Percentiles rank a stretch among this genome's conserved stretches.
These are phyloP conservation scores for Quillaja saponaria DNA, from an alignment of 306 rosid species.

Conservation along the genomic window DNA sequence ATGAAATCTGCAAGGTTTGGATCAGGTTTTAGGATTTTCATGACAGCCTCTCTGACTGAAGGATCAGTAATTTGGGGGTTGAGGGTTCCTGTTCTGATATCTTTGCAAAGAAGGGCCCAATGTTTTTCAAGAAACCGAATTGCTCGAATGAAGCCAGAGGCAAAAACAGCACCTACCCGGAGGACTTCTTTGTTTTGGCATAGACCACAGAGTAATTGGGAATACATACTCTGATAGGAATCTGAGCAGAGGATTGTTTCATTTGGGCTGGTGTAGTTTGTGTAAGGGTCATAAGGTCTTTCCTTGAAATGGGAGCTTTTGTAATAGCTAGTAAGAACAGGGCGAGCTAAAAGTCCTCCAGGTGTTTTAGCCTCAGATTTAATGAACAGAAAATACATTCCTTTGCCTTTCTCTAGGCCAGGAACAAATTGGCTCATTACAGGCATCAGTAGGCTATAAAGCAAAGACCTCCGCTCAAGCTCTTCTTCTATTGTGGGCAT, in stretches of 20 bases:
- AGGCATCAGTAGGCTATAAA: conserved; percentile 75
- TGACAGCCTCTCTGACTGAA: conserved; percentile 52
- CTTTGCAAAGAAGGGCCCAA: conserved; percentile 58
- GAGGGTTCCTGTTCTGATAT: conserved; percentile 62
- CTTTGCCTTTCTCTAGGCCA: conserved; percentile 78
- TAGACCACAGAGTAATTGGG: conserved; percentile 82
- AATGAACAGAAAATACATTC: conserved; percentile 84
- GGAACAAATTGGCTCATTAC: conserved; percentile 68
- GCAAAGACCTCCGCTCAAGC: conserved; percentile 49
- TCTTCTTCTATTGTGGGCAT: conserved; percentile 89
- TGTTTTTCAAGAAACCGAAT: conserved; percentile 73
- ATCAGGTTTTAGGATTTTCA: conserved; percentile 54
- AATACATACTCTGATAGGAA: conserved; percentile 91
- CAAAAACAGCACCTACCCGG: conserved; percentile 77
- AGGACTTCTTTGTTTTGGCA: conserved; percentile 63
- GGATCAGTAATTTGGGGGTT: conserved; percentile 47
- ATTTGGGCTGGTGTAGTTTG: conserved; percentile 82
- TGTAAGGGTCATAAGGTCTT: conserved; percentile 78
- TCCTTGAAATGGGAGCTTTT: conserved; percentile 66
- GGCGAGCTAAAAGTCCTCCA: conserved; percentile 70
- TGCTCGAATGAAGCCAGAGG: conserved; percentile 82
- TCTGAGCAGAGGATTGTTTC: conserved; percentile 77
- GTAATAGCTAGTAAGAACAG: conserved; percentile 80
- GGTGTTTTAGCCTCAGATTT: conserved; percentile 83
- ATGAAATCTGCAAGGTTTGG: conserved; percentile 59